Conservation (phyloP, 1,284 basidiomycete genomes). For the Ceratobasidium sp. region DNA sequence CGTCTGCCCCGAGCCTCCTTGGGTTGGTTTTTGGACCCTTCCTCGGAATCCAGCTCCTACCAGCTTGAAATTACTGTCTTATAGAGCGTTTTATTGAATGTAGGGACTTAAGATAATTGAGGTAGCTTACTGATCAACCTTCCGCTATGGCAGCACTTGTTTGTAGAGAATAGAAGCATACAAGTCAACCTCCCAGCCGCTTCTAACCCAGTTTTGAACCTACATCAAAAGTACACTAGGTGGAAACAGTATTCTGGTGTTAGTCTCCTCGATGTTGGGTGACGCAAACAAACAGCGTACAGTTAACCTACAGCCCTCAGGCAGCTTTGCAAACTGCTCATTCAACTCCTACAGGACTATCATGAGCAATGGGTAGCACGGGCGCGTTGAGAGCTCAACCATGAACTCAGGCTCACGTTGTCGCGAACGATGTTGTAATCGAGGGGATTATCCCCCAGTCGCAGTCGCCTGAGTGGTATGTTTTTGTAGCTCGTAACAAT, state of each 20-base stretch:
- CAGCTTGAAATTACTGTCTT: not conserved
- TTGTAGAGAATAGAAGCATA: not conserved
- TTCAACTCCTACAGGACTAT: not conserved
- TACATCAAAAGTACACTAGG: not conserved
- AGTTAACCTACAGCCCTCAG: not conserved
- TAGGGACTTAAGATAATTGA: not conserved
- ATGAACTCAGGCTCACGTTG: not conserved
- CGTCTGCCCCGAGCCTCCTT: not conserved
- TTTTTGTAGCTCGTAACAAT: not conserved
- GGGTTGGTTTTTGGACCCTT: not conserved
- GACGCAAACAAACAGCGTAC: not conserved
- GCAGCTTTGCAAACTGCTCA: not conserved
- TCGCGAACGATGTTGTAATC: not conserved
- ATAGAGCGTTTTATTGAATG: not conserved
- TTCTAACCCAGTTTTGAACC: not conserved
- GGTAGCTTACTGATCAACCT: not conserved
- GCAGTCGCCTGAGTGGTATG: not conserved
- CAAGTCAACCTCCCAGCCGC: not conserved
- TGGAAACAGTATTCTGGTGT: too few relatives aligned
- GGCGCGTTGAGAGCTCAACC: not conserved
- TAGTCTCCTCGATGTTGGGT: too few relatives aligned
- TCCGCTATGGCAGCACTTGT: conserved; percentile 17
- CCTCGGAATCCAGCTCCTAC: not conserved
- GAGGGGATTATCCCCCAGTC: too few relatives aligned
- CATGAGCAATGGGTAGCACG: not conserved